These are phyloP conservation scores for Lactarius quietus DNA, from an alignment of 768 basidiomycete genomes.

Conservation along the genomic window DNA sequence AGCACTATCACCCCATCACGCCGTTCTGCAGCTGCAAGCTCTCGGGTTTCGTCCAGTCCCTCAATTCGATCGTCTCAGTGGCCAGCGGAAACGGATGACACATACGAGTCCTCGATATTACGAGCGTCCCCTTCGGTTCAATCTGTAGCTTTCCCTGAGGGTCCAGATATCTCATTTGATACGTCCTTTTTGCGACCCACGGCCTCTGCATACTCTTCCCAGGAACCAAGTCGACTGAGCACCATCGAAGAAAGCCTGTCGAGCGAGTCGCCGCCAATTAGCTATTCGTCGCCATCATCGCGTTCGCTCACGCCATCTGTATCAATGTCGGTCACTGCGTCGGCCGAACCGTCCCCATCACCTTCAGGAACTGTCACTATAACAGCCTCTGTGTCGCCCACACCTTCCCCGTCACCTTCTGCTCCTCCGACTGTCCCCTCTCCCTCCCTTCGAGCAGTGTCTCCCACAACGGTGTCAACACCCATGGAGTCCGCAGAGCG, in stretches of 20 bases:
- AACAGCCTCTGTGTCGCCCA: conserved; percentile 30
- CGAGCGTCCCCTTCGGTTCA: conserved; percentile 63
- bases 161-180: conserved; percentile 62
- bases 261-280: conserved; percentile 29
- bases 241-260: conserved; percentile 28
- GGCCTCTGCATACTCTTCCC: conserved; percentile 34
- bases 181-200: conserved; percentile 71
- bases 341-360: conserved; percentile 34
- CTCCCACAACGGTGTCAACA: conserved; percentile 26
- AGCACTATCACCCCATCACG: conserved; percentile 14
- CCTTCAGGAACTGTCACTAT: conserved; percentile 40
- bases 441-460: conserved; percentile 31
- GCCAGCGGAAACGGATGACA: conserved; percentile 60
- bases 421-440: conserved; percentile 32
- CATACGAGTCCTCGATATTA: conserved; percentile 77
- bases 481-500: conserved; percentile 21
- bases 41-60: conserved; percentile 34
- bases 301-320: conserved; percentile 45
- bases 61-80: conserved; percentile 47
- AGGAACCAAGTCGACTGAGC: conserved; percentile 18
- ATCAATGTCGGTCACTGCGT: conserved; percentile 35
- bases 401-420: conserved; percentile 34
- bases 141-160: conserved; percentile 52
- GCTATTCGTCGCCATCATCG: conserved; percentile 39
- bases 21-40: conserved; percentile 24